Conservation (phyloP, 257 asterid genomes). For the Apocynum venetum region DNA sequence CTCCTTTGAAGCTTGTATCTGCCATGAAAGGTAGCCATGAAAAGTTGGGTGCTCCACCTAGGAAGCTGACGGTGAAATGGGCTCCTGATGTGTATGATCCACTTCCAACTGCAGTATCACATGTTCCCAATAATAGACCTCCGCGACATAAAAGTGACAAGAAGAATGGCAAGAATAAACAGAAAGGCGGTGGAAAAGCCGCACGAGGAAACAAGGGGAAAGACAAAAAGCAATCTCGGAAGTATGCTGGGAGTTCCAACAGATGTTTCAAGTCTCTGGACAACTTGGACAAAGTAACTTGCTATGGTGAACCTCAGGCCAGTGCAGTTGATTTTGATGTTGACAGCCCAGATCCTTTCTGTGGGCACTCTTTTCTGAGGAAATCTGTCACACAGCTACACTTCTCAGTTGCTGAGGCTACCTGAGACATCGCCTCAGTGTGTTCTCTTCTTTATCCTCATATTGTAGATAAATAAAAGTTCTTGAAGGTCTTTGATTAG, state of each 20-base stretch:
- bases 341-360: slow-evolving; percentile 30
- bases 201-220: slow-evolving; percentile 69
- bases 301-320: slow-evolving; percentile 16
- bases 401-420: slow-evolving; percentile 40
- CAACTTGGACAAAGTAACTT: slow-evolving; percentile 18
- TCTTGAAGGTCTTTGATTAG: slow-evolving; percentile 11
- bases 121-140: slow-evolving; percentile 53
- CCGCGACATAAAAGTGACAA: slow-evolving; percentile 49
- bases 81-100: slow-evolving; percentile 96
- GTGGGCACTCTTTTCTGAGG: slow-evolving; percentile 38
- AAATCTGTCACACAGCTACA: slow-evolving; percentile 31
- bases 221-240: slow-evolving; percentile 68
- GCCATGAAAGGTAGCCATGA: slow-evolving; percentile 98
- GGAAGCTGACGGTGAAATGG: slow-evolving; percentile 69
- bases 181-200: slow-evolving; percentile 58
- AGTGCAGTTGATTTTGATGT: slow-evolving; percentile 22
- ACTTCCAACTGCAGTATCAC: slow-evolving; percentile 74
- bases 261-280: slow-evolving; percentile 41
- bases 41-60: slow-evolving; percentile 56
- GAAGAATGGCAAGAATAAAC: slow-evolving; percentile 68
- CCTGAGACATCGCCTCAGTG: slow-evolving; percentile 16
- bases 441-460: background rate
- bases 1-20: slow-evolving; percentile 55
- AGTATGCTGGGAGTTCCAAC: slow-evolving; percentile 34
- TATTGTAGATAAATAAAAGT: slow-evolving; percentile 30